phyloP scores from a whole-genome alignment of 140 eudicot species.

The Bidens hawaiensis region DNA sequence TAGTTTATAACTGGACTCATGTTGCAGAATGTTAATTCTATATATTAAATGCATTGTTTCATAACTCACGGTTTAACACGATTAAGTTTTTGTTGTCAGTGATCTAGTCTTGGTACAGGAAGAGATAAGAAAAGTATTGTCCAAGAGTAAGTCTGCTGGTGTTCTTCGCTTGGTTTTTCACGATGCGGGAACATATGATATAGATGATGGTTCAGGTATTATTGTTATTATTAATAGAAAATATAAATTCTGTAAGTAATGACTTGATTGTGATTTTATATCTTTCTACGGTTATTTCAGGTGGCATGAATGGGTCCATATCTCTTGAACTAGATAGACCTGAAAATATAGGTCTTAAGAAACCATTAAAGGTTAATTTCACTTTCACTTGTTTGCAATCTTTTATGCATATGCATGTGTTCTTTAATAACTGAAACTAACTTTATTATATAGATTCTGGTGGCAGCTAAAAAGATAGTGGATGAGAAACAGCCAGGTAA shows the following conservation, averaged over 20 bases:
- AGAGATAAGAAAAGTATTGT: conserved; percentile 73
- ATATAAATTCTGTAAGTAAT: background rate
- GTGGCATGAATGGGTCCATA: conserved; percentile 98
- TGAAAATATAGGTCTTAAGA: conserved; percentile 79
- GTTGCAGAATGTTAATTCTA: background rate
- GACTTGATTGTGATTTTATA: conserved; percentile 1
- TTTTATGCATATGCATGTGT: background rate
- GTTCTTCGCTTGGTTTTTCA: conserved; percentile 95
- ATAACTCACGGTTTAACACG: background rate
- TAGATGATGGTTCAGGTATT: conserved; percentile 58
- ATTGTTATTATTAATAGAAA: background rate
- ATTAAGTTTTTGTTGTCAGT: conserved; percentile 36
- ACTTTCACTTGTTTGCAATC: background rate
- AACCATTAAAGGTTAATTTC: conserved; percentile 61
- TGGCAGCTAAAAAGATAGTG: conserved; percentile 67
- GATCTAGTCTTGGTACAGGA: conserved; percentile 47
- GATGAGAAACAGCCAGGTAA: conserved; percentile 61
- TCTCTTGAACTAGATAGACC: conserved; percentile 90
- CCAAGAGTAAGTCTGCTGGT: conserved; percentile 90
- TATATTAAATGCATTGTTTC: background rate
- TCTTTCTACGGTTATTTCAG: conserved; percentile 29
- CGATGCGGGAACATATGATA: conserved; percentile 90
- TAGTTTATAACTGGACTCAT: conserved; percentile 16
- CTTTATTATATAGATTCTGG: conserved; percentile 58
- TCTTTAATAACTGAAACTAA: background rate